Base-by-base conservation (phyloP, 176 grass and related monocot species). In the Carex littledalei region DNA sequence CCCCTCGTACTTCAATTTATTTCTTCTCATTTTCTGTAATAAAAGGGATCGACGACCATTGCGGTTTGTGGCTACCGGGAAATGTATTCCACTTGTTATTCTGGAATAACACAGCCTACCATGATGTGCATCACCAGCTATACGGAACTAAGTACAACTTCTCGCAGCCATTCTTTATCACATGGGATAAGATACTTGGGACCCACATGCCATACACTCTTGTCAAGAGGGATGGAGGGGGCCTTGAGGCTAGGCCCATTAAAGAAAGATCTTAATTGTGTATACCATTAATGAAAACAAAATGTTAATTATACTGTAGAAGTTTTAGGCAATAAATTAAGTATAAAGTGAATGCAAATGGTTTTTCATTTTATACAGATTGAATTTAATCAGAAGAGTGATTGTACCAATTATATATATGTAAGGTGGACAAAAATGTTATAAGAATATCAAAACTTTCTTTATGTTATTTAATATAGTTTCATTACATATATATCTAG, bases 11-110 rank as follows among this genome's bases (percentile, higher is more conserved):
- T 34, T 70, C 85, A 5, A 18, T 82, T 20, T 62, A 68, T 31
- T 87, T 87, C 85, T 87, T 82, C 78, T 62, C 85, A 14, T 70
- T 87, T 20, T 71, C 66, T 18, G 35, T 64, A 3, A 60, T 73
- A 11, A 87, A 87, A n/a, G 85, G 85, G 31, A 39, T 86, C 26
- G 85, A 86, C 45, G 85, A 86, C 74, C 85, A 86, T 63, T 86
- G 85, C 43, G 85, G 85, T 4, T 69, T 87, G 15, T 87, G 65
- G 85, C 78, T 81, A 58, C 85, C 85, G 1, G 78, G 65, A 1
- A 87, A 82, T 20, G 31, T 62, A 2, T 82, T 87, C 64, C 85
- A 82, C 53, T 34, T 71, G 45, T 61, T 34, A 17, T 82, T 87
- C 85, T 56, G 78, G 86, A 87, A 87, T 60, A 87, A 87, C 54